A percentile compares a stretch with the other conserved stretches of the same genome.
phyloP scores from a whole-genome alignment of 2,329 filamentous ascomycete genomes.

The Aspergillus sp. region DNA sequence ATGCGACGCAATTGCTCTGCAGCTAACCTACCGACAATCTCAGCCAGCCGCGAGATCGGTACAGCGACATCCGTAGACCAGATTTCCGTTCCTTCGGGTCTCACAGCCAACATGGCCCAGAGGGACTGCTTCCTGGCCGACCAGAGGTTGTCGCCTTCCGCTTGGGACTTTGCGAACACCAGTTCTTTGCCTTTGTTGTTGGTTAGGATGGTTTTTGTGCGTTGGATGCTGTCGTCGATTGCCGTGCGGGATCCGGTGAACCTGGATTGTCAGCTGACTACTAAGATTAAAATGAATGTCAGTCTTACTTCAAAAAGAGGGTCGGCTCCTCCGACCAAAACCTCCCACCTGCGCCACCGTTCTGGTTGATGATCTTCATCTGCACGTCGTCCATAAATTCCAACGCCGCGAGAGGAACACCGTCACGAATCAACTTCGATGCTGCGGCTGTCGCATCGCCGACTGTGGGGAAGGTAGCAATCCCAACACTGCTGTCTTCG shows the following conservation, averaged over 20 bases:
- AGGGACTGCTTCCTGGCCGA: conserved; percentile 58
- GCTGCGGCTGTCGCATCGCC: conserved; percentile 63
- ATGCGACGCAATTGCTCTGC: no score
- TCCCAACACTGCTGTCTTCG: conserved; percentile 61
- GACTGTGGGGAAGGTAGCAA: conserved; percentile 59
- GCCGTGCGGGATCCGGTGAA: conserved; percentile 67
- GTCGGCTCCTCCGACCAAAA: conserved; percentile 37
- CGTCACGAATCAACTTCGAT: conserved; percentile 61
- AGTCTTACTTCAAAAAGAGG: conserved; percentile 42
- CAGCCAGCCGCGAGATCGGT: conserved; percentile 56
- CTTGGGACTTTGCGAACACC: conserved; percentile 52
- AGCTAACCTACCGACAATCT: conserved; percentile 53
- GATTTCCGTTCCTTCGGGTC: conserved; percentile 54
- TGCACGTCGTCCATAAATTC: conserved; percentile 61
- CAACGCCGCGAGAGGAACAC: conserved; percentile 62
- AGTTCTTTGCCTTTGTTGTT: conserved; percentile 42
- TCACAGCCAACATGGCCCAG: conserved; percentile 58
- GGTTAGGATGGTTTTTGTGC: conserved; percentile 59
- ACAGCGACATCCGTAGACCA: conserved; percentile 64
- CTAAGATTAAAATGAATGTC: fast-evolving
- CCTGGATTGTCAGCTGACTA: not conserved
- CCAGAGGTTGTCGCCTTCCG: conserved; percentile 57
- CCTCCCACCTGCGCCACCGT: conserved; percentile 56
- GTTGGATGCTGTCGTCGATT: conserved; percentile 73
- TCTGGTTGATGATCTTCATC: conserved; percentile 65